A percentile compares a stretch with the other conserved stretches of the same genome.
These are phyloP conservation scores for Gentiana dahurica DNA, from an alignment of 257 asterid genomes.

Conservation along the genomic window DNA sequence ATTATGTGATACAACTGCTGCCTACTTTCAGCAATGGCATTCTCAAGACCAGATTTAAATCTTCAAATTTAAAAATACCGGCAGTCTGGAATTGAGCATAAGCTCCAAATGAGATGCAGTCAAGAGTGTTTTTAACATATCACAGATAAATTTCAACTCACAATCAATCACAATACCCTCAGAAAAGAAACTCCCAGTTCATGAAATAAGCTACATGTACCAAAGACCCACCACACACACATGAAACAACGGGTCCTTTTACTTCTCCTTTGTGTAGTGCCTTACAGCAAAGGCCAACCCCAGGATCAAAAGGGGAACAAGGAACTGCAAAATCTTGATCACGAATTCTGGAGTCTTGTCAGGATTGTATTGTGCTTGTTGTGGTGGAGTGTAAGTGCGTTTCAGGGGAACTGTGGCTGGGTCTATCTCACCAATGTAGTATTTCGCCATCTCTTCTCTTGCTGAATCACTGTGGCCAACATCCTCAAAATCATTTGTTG, in stretches of 20 bases:
- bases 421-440: conserved; percentile 63
- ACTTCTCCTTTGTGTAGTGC: conserved; percentile 68
- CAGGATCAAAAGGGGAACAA: conserved; percentile 69
- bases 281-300: conserved; percentile 69
- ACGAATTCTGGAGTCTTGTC: conserved; percentile 51
- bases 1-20: no score
- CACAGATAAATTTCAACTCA: no score
- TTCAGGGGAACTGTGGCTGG: conserved; percentile 48
- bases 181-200: no score
- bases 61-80: no score
- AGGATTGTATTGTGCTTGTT: conserved; percentile 27
- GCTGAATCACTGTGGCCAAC: conserved; percentile 79
- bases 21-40: no score
- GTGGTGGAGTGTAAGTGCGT: conserved; percentile 38
- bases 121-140: no score
- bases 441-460: conserved; percentile 50
- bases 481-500: conserved; percentile 74
- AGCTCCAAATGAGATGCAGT: no score
- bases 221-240: neutral
- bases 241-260: conserved; percentile 4
- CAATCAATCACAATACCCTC: no score
- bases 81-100: no score
- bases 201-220: no score
- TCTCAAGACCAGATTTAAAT: no score
- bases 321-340: conserved; percentile 63